Evolutionary conservation across 2,329 filamentous ascomycete genomes (phyloP).

Genomic region (Dendryphion nanum): DNA sequence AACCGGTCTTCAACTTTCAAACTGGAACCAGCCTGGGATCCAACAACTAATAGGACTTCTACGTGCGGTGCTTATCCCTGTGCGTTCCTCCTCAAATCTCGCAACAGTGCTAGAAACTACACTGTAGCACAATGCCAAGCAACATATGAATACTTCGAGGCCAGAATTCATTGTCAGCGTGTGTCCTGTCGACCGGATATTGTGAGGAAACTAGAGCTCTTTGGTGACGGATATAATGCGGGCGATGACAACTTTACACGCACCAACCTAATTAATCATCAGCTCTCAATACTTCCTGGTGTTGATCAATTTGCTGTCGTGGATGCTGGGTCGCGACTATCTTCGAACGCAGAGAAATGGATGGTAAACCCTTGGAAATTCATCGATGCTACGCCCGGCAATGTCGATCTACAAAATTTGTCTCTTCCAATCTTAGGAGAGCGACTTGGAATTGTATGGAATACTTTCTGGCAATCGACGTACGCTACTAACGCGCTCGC

Average conservation of each 20-base stretch:
- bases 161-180: slow-evolving; percentile 17
- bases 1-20: too few relatives aligned
- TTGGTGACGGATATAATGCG: slow-evolving; percentile 15
- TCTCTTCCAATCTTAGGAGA: slow-evolving; percentile 15
- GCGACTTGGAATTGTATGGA: slow-evolving; percentile 23
- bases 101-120: slow-evolving; percentile 8
- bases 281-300: slow-evolving; percentile 11
- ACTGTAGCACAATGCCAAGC: slow-evolving; percentile 19
- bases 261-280: slow-evolving; percentile 4
- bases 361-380: slow-evolving; percentile 18
- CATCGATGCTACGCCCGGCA: slow-evolving; percentile 14
- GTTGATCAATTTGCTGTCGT: slow-evolving; percentile 18
- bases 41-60: slow-evolving; percentile 10
- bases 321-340: slow-evolving; percentile 9
- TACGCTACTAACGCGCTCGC: slow-evolving; percentile 22
- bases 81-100: slow-evolving; percentile 16
- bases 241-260: slow-evolving; percentile 7
- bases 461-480: slow-evolving; percentile 28
- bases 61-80: slow-evolving; percentile 19
- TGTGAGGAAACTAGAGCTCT: slow-evolving; percentile 20
- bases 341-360: slow-evolving; percentile 27
- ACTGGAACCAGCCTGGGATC: slow-evolving; percentile 16
- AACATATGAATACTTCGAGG: slow-evolving; percentile 18
- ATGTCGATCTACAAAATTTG: slow-evolving; percentile 19
- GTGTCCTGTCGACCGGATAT: slow-evolving; percentile 14